phyloP scores from a whole-genome alignment of 2,329 filamentous ascomycete genomes.

The Cryphonectria radicalis region DNA sequence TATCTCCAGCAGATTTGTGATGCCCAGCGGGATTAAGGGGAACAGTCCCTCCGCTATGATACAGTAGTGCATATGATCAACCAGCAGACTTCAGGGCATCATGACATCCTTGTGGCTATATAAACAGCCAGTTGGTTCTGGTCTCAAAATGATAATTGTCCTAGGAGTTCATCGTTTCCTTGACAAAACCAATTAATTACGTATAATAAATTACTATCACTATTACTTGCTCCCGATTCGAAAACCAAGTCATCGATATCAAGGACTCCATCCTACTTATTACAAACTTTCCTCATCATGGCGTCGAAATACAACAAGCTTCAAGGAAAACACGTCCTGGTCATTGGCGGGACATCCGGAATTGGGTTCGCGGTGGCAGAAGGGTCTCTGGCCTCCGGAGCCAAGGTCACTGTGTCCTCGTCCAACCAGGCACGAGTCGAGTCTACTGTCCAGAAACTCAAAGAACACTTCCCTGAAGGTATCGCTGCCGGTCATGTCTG shows the following conservation, averaged over 20 bases:
- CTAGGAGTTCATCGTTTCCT: not conserved
- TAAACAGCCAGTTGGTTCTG: not conserved
- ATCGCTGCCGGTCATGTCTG: conserved; percentile 37
- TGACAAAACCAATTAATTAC: not conserved
- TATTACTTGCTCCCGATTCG: not conserved
- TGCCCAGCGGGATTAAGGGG: not conserved
- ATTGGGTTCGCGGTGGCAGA: conserved; percentile 67
- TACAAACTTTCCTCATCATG: conserved; percentile 29
- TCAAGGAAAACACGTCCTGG: conserved; percentile 50
- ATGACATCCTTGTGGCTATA: not conserved
- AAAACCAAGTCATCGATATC: not conserved
- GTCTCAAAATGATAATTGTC: not conserved
- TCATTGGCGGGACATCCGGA: conserved; percentile 67
- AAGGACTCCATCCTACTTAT: not conserved
- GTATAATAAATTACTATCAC: not conserved
- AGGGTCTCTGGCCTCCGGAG: conserved; percentile 58
- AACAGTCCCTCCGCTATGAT: not conserved
- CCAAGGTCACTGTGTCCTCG: conserved; percentile 62
- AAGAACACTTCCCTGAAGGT: conserved; percentile 21
- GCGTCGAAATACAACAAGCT: conserved; percentile 41
- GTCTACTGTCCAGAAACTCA: conserved; percentile 43
- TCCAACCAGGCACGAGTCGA: conserved; percentile 56
- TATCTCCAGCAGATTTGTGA: too few species aligned
- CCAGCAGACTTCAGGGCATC: not conserved
- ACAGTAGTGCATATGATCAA: too few species aligned